Base-by-base conservation (phyloP, 257 asterid species). In the Parsonsia alboflavescens region DNA sequence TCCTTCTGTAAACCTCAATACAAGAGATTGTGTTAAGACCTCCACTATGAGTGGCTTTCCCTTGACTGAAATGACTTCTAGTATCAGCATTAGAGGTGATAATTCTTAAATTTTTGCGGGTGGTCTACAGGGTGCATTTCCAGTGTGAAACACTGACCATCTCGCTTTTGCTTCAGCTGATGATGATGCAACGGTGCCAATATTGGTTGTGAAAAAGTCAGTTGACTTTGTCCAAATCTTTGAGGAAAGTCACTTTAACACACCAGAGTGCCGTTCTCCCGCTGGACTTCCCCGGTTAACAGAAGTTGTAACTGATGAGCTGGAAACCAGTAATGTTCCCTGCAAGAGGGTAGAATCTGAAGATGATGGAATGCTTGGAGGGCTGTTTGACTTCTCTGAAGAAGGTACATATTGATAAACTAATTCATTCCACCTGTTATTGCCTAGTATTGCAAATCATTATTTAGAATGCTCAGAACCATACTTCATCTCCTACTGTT, bases 21-120 rank as follows among this genome's bases (percentile, higher is more conserved):
- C 75, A 61, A 72, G 69, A 71, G 81, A 46, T 77, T 45, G 22
- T 10, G 79, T 56, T 59, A 72, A 80, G 71, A 68, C 72, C 71
- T 69, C 84, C 70, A 26, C 77, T 71, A 64, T 59, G 64, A 80
- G 77, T 75, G 71, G 78, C 71, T 80, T 84, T 45, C 50, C 36
- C 46, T 49, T 17, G 3, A 75, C 48, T 30, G 6, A 28, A 19
- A 10, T n/a, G 39, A 26, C 45, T 49, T 48, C 50, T 63, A 22
- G 39, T 33, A 15, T 22, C 39, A 61, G 33, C 65, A 22, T 33
- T 48, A 74, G 24, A 30, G 72, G 39, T 30, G 24, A n/a, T 50
- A 21, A n/a, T 13, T 54, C 52, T 41, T n/a, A 17, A n/a, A 7
- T 5, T 11, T 19, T n/a, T 2, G 7, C 46, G 24, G 22, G 49